A percentile compares a stretch with the other conserved stretches of the same genome.
phyloP scores from a whole-genome alignment of 768 basidiomycete genomes.

The Tephrocybe sp. region DNA sequence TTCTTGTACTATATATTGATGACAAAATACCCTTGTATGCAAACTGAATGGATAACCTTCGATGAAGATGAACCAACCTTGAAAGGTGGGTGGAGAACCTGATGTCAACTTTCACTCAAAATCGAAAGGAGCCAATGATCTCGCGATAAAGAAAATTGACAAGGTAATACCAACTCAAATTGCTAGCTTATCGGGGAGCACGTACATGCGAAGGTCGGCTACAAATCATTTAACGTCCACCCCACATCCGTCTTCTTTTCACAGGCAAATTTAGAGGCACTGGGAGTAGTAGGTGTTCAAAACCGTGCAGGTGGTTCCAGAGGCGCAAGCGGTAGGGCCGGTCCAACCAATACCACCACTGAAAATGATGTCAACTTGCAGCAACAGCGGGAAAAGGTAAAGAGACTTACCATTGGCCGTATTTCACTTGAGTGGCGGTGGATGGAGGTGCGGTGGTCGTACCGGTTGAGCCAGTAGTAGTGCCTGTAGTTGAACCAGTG shows the following conservation, averaged over 20 bases:
- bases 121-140: too few relatives aligned
- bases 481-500: slow-evolving; percentile 3
- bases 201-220: too few relatives aligned
- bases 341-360: slow-evolving; percentile 29
- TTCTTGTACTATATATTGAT: too few relatives aligned
- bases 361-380: not conserved
- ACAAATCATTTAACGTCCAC: too few relatives aligned
- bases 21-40: too few relatives aligned
- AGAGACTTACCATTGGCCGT: slow-evolving; percentile 33
- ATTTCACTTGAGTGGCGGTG: slow-evolving; percentile 30
- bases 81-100: too few relatives aligned
- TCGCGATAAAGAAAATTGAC: too few relatives aligned
- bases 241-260: not conserved
- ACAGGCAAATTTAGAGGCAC: slow-evolving; percentile 21
- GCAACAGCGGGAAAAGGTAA: not conserved
- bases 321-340: slow-evolving; percentile 30
- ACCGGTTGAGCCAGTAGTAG: slow-evolving; percentile 20
- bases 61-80: too few relatives aligned
- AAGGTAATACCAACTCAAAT: too few relatives aligned
- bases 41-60: too few relatives aligned
- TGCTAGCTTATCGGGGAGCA: too few relatives aligned
- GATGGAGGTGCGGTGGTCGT: slow-evolving; percentile 14
- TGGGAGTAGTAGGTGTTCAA: slow-evolving; percentile 33
- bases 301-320: slow-evolving; percentile 26
- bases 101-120: too few relatives aligned